A percentile compares a stretch with the other conserved stretches of the same genome.
phyloP scores from a whole-genome alignment of 306 rosid genomes.

The Lathyrus oleraceus region DNA sequence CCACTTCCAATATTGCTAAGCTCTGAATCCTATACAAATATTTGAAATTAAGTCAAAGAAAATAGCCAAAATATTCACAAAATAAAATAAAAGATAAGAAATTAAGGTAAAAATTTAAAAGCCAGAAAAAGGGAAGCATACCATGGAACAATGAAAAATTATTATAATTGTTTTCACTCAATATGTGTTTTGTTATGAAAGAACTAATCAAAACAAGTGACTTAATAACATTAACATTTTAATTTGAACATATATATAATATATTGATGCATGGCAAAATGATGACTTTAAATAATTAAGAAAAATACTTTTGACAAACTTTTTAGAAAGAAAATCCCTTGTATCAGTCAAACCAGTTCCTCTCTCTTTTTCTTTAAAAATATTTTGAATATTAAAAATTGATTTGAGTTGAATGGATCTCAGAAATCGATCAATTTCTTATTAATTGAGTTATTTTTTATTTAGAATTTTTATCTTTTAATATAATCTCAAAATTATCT shows the following conservation, averaged over 20 bases:
- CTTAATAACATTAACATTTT: not conserved
- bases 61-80: not conserved
- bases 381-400: too few relatives aligned
- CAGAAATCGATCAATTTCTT: too few relatives aligned
- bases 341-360: too few relatives aligned
- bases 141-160: not conserved
- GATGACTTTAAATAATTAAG: too few relatives aligned
- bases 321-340: too few relatives aligned
- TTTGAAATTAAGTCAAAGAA: not conserved
- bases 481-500: too few relatives aligned
- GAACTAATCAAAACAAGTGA: not conserved
- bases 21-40: conserved; percentile 2
- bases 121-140: not conserved
- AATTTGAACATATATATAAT: not conserved
- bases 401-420: too few relatives aligned
- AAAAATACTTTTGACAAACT: too few relatives aligned
- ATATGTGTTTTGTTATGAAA: not conserved
- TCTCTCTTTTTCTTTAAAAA: too few relatives aligned
- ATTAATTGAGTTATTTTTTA: too few relatives aligned
- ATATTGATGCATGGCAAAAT: not conserved
- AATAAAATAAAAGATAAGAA: not conserved
- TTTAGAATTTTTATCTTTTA: too few relatives aligned
- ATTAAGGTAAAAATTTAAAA: not conserved
- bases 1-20: not conserved
- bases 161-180: too few relatives aligned